Evolutionary conservation across 2,329 filamentous ascomycete genomes (phyloP).

Genomic region (Penicillium sp.): DNA sequence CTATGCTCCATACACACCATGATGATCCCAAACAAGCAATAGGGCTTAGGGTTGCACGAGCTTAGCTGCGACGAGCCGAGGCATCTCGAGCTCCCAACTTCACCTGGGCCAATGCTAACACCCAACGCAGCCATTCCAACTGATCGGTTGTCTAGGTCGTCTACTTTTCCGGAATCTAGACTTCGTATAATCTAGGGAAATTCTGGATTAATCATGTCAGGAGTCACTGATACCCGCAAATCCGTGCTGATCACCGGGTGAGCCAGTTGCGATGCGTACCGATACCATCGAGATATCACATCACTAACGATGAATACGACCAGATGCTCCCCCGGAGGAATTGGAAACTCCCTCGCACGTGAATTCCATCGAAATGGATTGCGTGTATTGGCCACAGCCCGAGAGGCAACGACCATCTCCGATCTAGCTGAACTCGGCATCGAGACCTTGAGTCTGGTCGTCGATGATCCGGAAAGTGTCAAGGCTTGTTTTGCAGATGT

Average conservation of each 20-base stretch:
- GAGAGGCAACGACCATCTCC: conserved; percentile 53
- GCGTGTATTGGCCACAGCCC: conserved; percentile 63
- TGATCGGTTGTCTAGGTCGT: too few species aligned
- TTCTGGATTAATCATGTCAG: conserved; percentile 23
- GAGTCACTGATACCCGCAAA: conserved; percentile 35
- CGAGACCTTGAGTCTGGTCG: conserved; percentile 59
- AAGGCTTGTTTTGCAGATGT: conserved; percentile 52
- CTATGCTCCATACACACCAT: neutral
- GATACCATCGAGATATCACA: conserved; percentile 1
- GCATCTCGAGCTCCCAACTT: conserved; percentile 5
- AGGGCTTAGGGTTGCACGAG: conserved; percentile 24
- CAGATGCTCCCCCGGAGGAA: conserved; percentile 54
- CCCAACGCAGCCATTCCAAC: neutral
- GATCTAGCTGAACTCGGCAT: conserved; percentile 57
- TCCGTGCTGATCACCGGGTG: conserved; percentile 50
- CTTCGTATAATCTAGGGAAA: neutral
- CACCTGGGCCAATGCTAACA: neutral
- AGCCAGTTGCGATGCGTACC: conserved; percentile 12
- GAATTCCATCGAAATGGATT: conserved; percentile 60
- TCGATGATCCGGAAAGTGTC: conserved; percentile 56
- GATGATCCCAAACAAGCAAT: conserved; percentile 14
- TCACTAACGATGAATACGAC: conserved; percentile 5
- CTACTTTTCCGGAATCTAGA: neutral
- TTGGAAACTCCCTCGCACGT: conserved; percentile 62
- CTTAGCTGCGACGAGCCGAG: conserved; percentile 18